Evolutionary conservation across 352 stramenopile genomes (phyloP), one percentile per base, ranked within the genome.

Genomic region (Pythium aquatile): DNA sequence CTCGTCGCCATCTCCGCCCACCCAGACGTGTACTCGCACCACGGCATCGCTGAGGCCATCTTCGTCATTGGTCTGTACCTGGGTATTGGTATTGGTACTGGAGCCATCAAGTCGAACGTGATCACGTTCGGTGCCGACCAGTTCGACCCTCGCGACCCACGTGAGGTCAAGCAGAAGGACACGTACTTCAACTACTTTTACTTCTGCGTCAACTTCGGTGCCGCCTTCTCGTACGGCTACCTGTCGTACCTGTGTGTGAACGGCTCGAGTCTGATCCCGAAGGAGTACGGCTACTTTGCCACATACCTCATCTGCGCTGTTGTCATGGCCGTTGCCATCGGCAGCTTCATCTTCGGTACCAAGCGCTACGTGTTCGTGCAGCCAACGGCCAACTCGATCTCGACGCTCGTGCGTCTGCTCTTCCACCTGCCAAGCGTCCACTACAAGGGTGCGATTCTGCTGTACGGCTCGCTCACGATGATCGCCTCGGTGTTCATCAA

Each of bases 141-240:
- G 68, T 90, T 87, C 58, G 74, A 82, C 11, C 76, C 75, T 4
- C 58, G 59, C 17, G 74, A 77, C 17, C 74, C 69, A 1, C 54
- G 56, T 13, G 77, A 88, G 61, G 60, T 71, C 33, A 72, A 76
- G 16, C 63, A 85, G 24, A 81, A 87, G 48, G 69, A 76, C 13
- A 80, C 63, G 20, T 96, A 85, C 69, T 96, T 94, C 75, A 89
- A 74, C 47, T 83, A 78, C 35, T 93, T 93, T 63, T 96, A 95
- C 74, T 91, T 77, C 68, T 75, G 68, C 44, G 80, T 92, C 54
- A 92, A 93, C 66, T 66, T 91, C 39, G 85, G 87, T 20, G 73
- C 85, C 2, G 58, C 73, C 2, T 79, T 96, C 57, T 85, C 78
- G 59, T 96, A 93, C 68, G 85, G 73, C 2, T 80, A 92, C 30